Percentiles rank a stretch among this genome's conserved stretches.
Conservation (phyloP, 208 protist species). For the Tritrichomonas foetus region DNA sequence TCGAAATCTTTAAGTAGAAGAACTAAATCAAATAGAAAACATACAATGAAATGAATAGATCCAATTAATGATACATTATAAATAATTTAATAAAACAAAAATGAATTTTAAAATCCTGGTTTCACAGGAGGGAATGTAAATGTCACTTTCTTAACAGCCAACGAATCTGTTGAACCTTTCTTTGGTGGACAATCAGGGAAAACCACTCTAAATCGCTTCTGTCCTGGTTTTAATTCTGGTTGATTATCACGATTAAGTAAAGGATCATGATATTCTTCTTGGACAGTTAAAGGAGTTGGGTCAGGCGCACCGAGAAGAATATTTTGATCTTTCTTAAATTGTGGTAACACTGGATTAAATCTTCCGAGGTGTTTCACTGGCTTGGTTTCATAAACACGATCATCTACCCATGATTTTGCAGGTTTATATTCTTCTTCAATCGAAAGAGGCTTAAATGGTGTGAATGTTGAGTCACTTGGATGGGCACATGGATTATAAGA, state of each 20-base stretch:
- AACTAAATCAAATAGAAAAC: too few relatives aligned
- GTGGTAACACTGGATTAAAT: not conserved
- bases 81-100: not conserved
- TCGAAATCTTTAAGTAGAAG: too few relatives aligned
- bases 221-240: not conserved
- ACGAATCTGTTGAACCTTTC: not conserved
- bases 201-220: not conserved
- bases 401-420: not conserved
- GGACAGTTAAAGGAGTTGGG: not conserved
- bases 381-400: not conserved
- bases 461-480: not conserved
- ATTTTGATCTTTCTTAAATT: not conserved
- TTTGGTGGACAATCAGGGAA: not conserved
- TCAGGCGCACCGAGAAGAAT: not conserved
- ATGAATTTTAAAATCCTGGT: slow-evolving; percentile 10
- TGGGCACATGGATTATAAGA: not conserved
- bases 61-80: too few relatives aligned
- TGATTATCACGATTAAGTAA: too few relatives aligned
- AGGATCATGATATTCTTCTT: not conserved
- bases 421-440: slow-evolving; percentile 29
- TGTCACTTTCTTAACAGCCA: not conserved
- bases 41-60: too few relatives aligned
- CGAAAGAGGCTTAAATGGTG: not conserved
- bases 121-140: not conserved
- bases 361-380: not conserved